Base-by-base conservation (phyloP, 208 protist genomes). In the Trypanosoma conorhini region DNA sequence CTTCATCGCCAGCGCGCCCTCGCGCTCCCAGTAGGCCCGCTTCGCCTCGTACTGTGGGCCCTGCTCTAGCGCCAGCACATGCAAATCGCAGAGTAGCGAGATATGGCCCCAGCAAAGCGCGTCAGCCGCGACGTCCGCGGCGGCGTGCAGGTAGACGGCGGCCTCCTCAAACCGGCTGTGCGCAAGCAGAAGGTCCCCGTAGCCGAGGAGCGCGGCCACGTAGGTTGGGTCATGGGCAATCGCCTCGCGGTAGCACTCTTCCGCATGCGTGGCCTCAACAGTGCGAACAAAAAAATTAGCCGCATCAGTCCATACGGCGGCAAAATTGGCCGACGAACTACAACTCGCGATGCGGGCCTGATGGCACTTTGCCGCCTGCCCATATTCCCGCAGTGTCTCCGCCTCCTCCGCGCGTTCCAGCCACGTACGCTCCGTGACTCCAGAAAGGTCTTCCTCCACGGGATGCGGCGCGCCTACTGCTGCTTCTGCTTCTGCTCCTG, bases 181-280 rank as follows among this genome's bases (percentile, higher is more conserved):
- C n/a, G 80, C 69, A 64, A 94, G 79, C 30, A 97, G 83, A 64
- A 89, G 86, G 65, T 92, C 58, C 38, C 90, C 88, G 74, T 97
- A 97, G 59, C 83, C 82, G 42, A 92, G 62, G 61, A 97, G 79
- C 30, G 77, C 80, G 33, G 66, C 63, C n/a, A 88, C 67, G 70
- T 89, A 74, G 5, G 21, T 22, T 30, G 88, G 77, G 58, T 93
- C 80, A 72, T 80, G 80, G 22, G 90, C 78, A 62, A 97, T 80
- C 30, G 92, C 91, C 63, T 97, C 94, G 50, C 91, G 89, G 57
- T 95, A 97, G 64, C 85, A 89, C 76, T 95, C 87, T 82, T 97
- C 94, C 22, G 94, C 90, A 69, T 86, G 90, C 42, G 78, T 70
- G n/a, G 83, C 58, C 40, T 94, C 82, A n/a, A 84, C 85, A n/a